Percentiles rank a stretch among this genome's conserved stretches.
phyloP scores from a whole-genome alignment of 208 protist genomes.

The Strigomonas culicis region DNA sequence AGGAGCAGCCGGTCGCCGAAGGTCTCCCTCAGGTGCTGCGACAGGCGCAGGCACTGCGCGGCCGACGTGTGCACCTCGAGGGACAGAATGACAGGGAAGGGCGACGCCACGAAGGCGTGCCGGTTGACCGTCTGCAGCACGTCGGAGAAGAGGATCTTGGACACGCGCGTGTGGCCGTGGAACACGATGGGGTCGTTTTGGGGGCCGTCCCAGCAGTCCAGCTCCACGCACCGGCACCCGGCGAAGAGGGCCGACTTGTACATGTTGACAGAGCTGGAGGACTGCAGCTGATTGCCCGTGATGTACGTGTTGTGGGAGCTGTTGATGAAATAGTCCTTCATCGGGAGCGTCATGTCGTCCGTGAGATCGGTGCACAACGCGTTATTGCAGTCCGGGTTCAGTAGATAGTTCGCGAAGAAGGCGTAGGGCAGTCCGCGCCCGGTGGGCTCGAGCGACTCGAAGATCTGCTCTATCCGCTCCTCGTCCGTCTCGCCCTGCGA shows the following conservation, averaged over 20 bases:
- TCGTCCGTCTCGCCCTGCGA: slow-evolving; percentile 26
- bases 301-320: slow-evolving; percentile 96
- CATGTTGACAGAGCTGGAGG: slow-evolving; percentile 35
- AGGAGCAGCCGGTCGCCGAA: slow-evolving; percentile 34
- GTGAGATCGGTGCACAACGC: slow-evolving; percentile 17
- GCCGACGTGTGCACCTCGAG: slow-evolving; percentile 56
- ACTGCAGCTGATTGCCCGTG: slow-evolving; percentile 81
- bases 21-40: slow-evolving; percentile 28
- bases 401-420: slow-evolving; percentile 31
- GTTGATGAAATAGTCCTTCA: slow-evolving; percentile 76
- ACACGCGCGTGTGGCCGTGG: slow-evolving; percentile 61
- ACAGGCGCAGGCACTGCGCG: slow-evolving; percentile 42
- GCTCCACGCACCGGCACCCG: slow-evolving; percentile 59
- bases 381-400: slow-evolving; percentile 31
- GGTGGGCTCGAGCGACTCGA: slow-evolving; percentile 22
- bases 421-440: slow-evolving; percentile 21
- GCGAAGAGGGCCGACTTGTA: slow-evolving; percentile 42
- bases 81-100: slow-evolving; percentile 58
- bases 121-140: slow-evolving; percentile 41
- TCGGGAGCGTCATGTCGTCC: slow-evolving; percentile 50
- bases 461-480: slow-evolving; percentile 9
- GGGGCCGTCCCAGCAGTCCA: slow-evolving; percentile 66
- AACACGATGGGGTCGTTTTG: slow-evolving; percentile 60
- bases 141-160: slow-evolving; percentile 52
- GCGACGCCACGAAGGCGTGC: slow-evolving; percentile 37